Conservation (phyloP, 1,284 basidiomycete species). For the Tilletiopsis washingtonensis region DNA sequence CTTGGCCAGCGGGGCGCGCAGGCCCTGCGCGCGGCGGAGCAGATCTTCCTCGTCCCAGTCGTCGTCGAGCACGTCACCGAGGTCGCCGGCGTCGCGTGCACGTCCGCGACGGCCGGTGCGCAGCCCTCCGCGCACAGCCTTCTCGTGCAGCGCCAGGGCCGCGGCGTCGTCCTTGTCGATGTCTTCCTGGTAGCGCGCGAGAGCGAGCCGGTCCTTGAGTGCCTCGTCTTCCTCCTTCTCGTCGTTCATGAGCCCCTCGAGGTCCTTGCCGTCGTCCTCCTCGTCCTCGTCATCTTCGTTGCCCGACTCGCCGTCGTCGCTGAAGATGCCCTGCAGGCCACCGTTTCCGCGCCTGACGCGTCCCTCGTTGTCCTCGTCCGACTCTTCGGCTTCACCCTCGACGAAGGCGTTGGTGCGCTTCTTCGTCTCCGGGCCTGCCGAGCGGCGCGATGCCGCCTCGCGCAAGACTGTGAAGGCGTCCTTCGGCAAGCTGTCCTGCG, state of each 20-base stretch:
- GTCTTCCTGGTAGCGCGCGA: constrained; percentile 24
- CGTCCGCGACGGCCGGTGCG: constrained; percentile 20
- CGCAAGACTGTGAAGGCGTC: constrained; percentile 1
- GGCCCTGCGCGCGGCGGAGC: constrained; percentile 13
- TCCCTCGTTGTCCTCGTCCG: constrained; percentile 33
- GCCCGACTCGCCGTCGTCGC: constrained; percentile 17
- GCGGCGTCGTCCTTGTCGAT: constrained; percentile 32
- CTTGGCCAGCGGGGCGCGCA: constrained; percentile 13
- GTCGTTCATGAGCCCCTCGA: constrained; percentile 39
- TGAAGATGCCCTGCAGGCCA: constrained; percentile 36
- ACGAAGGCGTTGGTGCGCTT: constrained; percentile 24
- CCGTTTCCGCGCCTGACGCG: constrained; percentile 19
- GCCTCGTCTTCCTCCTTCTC: constrained; percentile 36
- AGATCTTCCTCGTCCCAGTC: constrained; percentile 41
- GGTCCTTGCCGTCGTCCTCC: constrained; percentile 32
- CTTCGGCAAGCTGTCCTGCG: background rate
- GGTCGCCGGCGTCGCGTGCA: constrained; percentile 11
- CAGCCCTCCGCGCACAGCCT: constrained; percentile 27
- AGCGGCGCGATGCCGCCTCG: background rate
- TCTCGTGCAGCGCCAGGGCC: constrained; percentile 30
- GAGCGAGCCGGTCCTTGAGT: constrained; percentile 30
- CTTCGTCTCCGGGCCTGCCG: background rate
- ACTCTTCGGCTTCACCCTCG: constrained; percentile 45
- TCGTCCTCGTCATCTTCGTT: constrained; percentile 27
- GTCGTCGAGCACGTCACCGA: constrained; percentile 38